phyloP scores from a whole-genome alignment of 768 basidiomycete species.

The Macrolepiota dolichaula region DNA sequence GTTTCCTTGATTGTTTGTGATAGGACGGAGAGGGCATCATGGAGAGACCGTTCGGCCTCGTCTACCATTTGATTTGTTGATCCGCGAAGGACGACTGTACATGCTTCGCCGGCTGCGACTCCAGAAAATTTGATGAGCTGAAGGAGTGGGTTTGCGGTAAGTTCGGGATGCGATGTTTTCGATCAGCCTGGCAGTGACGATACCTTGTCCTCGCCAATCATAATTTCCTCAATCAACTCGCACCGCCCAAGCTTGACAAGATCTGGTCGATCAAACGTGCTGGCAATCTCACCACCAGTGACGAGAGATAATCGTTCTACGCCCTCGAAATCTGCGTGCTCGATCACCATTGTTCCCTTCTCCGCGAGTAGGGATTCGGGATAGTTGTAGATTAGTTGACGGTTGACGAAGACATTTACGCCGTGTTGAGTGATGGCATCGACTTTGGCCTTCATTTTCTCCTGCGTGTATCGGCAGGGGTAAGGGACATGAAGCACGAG shows the following conservation, averaged over 20 bases:
- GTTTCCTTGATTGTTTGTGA: conserved; percentile 99
- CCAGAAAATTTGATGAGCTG: conserved; percentile 99
- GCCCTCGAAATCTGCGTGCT: conserved; percentile 98
- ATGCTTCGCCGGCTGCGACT: conserved; percentile 95
- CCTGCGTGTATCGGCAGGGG: conserved; percentile 41
- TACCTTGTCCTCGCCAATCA: conserved; percentile 99
- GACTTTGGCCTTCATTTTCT: conserved; percentile 99
- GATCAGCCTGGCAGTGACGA: conserved; percentile 9
- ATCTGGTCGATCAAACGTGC: conserved; percentile 91
- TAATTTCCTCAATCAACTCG: conserved; percentile 96
- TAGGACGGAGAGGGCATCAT: conserved; percentile 95
- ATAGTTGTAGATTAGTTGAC: conserved; percentile 99
- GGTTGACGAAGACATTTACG: conserved; percentile 96
- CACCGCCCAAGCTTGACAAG: conserved; percentile 90
- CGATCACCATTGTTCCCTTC: conserved; percentile 92
- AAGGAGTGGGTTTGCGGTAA: neutral
- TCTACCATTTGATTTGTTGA: conserved; percentile 99
- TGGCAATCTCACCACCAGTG: conserved; percentile 96
- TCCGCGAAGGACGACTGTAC: conserved; percentile 95
- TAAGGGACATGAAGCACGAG: neutral
- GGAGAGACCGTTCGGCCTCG: conserved; percentile 95
- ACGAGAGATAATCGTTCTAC: conserved; percentile 95
- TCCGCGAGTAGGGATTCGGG: conserved; percentile 95
- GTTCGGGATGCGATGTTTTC: neutral
- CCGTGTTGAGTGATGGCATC: conserved; percentile 92